A percentile compares a stretch with the other conserved stretches of the same genome.
phyloP scores from a whole-genome alignment of 495 filamentous ascomycete species.

The Aspergillus cavernicola region DNA sequence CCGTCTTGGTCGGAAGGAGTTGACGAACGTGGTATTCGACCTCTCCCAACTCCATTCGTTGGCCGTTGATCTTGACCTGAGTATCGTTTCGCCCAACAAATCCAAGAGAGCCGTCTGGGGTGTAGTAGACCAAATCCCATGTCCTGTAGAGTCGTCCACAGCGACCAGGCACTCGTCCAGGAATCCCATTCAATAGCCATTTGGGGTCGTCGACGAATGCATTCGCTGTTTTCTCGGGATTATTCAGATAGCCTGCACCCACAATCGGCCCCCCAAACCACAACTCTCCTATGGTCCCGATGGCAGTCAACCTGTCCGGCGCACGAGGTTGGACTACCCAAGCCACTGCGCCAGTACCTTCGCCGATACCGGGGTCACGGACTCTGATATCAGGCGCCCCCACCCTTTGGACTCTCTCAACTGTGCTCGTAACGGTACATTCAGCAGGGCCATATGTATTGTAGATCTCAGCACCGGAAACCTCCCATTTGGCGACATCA shows the following conservation, averaged over 20 bases:
- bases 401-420: too few species aligned
- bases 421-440: conserved; percentile 11
- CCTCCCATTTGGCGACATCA: background rate
- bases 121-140: conserved; percentile 2
- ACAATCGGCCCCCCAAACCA: conserved; percentile 7
- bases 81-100: conserved; percentile 8
- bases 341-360: conserved; percentile 32
- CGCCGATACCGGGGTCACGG: too few species aligned
- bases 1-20: too few species aligned
- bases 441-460: conserved; percentile 18
- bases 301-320: conserved; percentile 31
- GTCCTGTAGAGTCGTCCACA: conserved; percentile 8
- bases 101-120: background rate
- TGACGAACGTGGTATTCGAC: conserved; percentile 7
- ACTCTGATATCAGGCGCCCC: too few species aligned
- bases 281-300: conserved; percentile 8
- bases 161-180: background rate
- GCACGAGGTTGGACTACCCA: conserved; percentile 63
- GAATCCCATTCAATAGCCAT: background rate
- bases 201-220: background rate
- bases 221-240: background rate
- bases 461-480: background rate
- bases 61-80: conserved; percentile 12
- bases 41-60: conserved; percentile 11
- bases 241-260: conserved; percentile 3